Conservation (phyloP, 2,329 filamentous ascomycete species). For the Stagonosporopsis tanaceti region DNA sequence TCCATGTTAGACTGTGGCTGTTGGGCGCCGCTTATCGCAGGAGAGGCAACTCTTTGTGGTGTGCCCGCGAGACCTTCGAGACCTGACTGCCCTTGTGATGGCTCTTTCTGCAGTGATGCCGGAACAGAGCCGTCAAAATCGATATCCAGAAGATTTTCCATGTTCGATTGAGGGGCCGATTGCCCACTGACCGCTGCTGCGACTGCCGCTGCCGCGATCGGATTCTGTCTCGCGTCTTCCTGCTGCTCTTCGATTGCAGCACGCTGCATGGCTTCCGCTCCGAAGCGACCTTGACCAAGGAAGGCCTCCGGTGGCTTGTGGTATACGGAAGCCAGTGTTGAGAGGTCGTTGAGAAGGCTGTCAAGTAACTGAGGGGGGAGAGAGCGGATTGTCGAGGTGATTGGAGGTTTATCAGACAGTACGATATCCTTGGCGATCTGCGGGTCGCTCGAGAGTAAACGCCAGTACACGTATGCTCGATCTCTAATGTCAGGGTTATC, state of each 20-base stretch:
- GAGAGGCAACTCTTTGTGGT: conserved; percentile 73
- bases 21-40: conserved; percentile 56
- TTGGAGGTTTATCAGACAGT: conserved; percentile 91
- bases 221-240: conserved; percentile 91
- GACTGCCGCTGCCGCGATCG: conserved; percentile 84
- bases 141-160: conserved; percentile 95
- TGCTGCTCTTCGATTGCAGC: conserved; percentile 96
- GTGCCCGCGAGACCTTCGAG: conserved; percentile 68
- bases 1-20: conserved; percentile 70
- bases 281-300: conserved; percentile 91
- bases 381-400: conserved; percentile 91
- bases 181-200: conserved; percentile 67
- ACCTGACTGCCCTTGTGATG: conserved; percentile 58
- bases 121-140: conserved; percentile 94
- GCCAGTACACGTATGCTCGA: conserved; percentile 98
- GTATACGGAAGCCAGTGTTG: conserved; percentile 95
- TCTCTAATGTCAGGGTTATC: conserved; percentile 98
- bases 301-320: conserved; percentile 99
- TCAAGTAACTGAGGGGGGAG: conserved; percentile 85
- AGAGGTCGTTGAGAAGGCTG: conserved; percentile 88
- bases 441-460: conserved; percentile 88
- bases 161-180: conserved; percentile 72
- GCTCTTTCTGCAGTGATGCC: conserved; percentile 78
- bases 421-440: conserved; percentile 93
- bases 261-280: conserved; percentile 91